phyloP scores from a whole-genome alignment of 805 yeast genomes.

The Torulaspora maleeae region DNA sequence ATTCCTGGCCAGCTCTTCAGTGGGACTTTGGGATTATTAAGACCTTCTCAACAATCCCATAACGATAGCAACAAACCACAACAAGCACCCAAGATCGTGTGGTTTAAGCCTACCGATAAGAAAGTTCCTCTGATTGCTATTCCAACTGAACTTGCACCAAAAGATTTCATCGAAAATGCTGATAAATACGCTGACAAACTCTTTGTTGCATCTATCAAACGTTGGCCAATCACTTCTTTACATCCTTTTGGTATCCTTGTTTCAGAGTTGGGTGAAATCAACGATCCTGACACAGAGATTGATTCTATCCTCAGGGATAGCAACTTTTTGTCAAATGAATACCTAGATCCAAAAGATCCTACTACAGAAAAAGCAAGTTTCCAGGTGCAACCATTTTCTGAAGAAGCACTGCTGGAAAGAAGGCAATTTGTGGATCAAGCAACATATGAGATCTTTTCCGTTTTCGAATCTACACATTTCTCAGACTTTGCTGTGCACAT shows the following conservation, averaged over 20 bases:
- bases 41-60: constrained; percentile 93
- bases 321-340: constrained; percentile 77
- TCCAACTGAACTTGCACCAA: constrained; percentile 97
- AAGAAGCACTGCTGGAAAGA: constrained; percentile 20
- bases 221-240: constrained; percentile 98
- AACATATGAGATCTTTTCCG: constrained; percentile 35
- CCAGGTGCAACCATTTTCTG: constrained; percentile 23
- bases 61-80: constrained; percentile 46
- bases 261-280: constrained; percentile 77
- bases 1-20: constrained; percentile 95
- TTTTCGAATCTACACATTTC: constrained; percentile 31
- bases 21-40: constrained; percentile 86
- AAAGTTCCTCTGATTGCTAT: constrained; percentile 97
- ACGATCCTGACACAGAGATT: constrained; percentile 71
- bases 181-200: constrained; percentile 74
- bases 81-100: constrained; percentile 87
- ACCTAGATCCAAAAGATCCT: constrained; percentile 45
- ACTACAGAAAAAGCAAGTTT: constrained; percentile 27
- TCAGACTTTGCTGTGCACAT: constrained; percentile 82
- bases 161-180: constrained; percentile 89
- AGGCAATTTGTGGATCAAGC: constrained; percentile 19
- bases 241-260: constrained; percentile 96
- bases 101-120: constrained; percentile 98
- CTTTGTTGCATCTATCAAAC: constrained; percentile 90
- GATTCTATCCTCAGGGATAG: constrained; percentile 86